Evolutionary conservation across 1,284 basidiomycete species (phyloP).

Genomic region (Ganoderma meredithae): DNA sequence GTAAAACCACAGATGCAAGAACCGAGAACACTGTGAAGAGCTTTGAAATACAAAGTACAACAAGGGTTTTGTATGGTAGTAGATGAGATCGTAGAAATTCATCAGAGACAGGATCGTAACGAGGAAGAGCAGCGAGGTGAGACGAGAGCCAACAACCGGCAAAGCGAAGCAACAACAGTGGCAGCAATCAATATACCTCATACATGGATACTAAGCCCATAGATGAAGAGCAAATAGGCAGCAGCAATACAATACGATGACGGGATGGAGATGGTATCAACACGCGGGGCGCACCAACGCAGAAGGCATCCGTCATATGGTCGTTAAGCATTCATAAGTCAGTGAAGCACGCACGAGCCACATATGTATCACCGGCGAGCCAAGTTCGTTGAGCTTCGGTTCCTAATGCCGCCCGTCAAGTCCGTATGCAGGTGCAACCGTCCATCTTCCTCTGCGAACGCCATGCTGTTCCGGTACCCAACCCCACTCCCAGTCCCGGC

Average conservation of each 20-base stretch:
- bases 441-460: slow-evolving; percentile 39
- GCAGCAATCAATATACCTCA: background rate
- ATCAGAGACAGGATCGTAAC: background rate
- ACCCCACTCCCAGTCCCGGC: slow-evolving; percentile 23
- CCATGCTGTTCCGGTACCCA: slow-evolving; percentile 38
- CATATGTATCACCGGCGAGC: slow-evolving; percentile 33
- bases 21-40: background rate
- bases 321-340: slow-evolving; percentile 8
- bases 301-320: slow-evolving; percentile 15
- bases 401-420: slow-evolving; percentile 34
- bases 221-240: slow-evolving; percentile 2
- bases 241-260: background rate
- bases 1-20: background rate
- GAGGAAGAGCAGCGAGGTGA: background rate
- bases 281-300: background rate
- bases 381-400: slow-evolving; percentile 40
- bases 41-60: background rate
- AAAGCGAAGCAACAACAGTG: background rate
- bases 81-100: background rate
- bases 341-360: background rate
- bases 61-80: background rate
- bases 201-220: background rate
- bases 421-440: slow-evolving; percentile 31
- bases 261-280: background rate
- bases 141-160: background rate